Evolutionary conservation across 2,329 filamentous ascomycete species (phyloP).

Genomic region (Metarhizium guizhouense): DNA sequence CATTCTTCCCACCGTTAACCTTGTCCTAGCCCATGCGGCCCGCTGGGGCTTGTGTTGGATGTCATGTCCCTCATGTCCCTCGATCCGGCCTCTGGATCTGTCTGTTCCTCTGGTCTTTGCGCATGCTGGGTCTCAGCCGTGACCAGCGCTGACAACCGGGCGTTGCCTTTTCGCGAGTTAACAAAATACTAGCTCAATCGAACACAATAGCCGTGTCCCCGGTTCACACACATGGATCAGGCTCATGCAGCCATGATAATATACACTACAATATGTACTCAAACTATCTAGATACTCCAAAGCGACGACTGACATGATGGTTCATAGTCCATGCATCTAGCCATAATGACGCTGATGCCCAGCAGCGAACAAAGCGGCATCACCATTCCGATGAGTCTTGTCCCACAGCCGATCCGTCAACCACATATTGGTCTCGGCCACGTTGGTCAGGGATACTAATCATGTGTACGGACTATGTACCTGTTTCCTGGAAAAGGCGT

Average conservation of each 20-base stretch:
- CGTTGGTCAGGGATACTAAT: not conserved
- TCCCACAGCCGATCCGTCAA: constrained; percentile 1
- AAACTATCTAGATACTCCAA: not conserved
- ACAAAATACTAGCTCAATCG: not conserved
- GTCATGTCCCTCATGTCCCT: not conserved
- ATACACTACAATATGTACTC: not conserved
- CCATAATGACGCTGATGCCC: constrained; percentile 3
- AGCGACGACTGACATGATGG: not conserved
- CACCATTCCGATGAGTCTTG: not conserved
- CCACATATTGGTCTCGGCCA: not conserved
- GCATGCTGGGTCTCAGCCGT: not conserved
- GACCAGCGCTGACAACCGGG: not conserved
- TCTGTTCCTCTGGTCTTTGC: not conserved
- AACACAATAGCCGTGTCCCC: not conserved
- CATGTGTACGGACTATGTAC: no score
- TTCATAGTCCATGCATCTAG: constrained; percentile 1
- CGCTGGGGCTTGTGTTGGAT: not conserved
- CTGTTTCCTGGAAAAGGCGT: no score
- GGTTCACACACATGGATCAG: not conserved
- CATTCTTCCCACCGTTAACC: not conserved
- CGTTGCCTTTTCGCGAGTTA: not conserved
- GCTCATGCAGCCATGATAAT: not conserved
- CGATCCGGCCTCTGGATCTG: not conserved
- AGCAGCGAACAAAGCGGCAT: constrained; percentile 1
- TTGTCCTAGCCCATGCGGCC: not conserved